Evolutionary conservation across 192 early-diverging fungal genomes (phyloP).

Genomic region (Backusella parvicylindrica): DNA sequence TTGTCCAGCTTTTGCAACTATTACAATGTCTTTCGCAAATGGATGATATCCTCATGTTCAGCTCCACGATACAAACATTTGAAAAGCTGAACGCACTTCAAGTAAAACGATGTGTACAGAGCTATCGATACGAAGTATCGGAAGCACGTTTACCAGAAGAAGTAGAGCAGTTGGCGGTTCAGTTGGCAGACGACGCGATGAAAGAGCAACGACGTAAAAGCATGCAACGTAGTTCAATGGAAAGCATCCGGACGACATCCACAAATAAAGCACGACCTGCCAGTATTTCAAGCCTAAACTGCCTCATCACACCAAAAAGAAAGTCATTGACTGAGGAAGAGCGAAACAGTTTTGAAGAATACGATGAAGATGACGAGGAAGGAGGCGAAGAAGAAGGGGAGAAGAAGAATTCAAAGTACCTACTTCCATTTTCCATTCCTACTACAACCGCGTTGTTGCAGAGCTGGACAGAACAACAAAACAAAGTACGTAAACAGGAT

Average conservation of each 20-base stretch:
- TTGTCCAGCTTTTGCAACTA: slow-evolving; percentile 78
- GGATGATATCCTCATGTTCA: slow-evolving; percentile 63
- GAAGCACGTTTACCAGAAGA: slow-evolving; percentile 68
- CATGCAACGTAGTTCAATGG: slow-evolving; percentile 3
- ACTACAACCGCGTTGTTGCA: slow-evolving; percentile 36
- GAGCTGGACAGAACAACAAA: not conserved
- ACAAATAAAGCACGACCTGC: slow-evolving; percentile 2
- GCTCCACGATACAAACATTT: slow-evolving; percentile 64
- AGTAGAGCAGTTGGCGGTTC: slow-evolving; percentile 69
- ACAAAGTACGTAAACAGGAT: not conserved
- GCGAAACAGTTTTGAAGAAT: not conserved
- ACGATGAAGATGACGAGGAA: slow-evolving; percentile 17
- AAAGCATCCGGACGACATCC: not conserved
- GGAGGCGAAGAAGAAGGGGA: slow-evolving; percentile 2
- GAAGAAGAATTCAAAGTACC: slow-evolving; percentile 42
- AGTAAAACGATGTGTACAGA: slow-evolving; percentile 64
- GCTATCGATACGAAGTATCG: slow-evolving; percentile 86
- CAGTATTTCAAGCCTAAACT: slow-evolving; percentile 26
- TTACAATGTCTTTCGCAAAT: slow-evolving; percentile 74
- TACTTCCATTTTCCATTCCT: slow-evolving; percentile 55
- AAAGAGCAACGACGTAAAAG: slow-evolving; percentile 18
- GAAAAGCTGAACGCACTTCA: slow-evolving; percentile 64
- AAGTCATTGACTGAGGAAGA: not conserved
- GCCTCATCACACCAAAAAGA: slow-evolving; percentile 12
- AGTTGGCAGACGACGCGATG: slow-evolving; percentile 57